Base-by-base conservation (phyloP, 352 stramenopile species). In the Blastocystis sp. region DNA sequence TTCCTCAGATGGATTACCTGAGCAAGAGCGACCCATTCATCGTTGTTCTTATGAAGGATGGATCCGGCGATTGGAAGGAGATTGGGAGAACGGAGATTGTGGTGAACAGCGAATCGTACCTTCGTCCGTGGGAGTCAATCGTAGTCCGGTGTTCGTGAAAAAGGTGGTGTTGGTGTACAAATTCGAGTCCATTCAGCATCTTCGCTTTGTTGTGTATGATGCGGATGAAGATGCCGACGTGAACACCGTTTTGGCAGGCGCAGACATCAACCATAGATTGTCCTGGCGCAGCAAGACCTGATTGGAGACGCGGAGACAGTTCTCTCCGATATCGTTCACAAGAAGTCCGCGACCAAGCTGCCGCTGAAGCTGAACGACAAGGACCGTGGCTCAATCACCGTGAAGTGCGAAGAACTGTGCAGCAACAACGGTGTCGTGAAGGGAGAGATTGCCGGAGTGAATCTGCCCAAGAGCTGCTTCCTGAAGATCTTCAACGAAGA, bases 11-110 rank as follows among this genome's bases (percentile, higher is more conserved):
- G 84, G 94, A 96, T 77, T 87, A 94, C 34, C 90, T 96, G 76
- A 94, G 92, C 69, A 94, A 95, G 89, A 95, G 93, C 11, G 93
- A 97, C 89, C 92, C 93, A 3, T 97, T 96, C 90, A 92, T 91
- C 21, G 82, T 91, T 11, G 54, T 91, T 21, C 90, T 88, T 52
- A 57, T 70, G 59, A 24, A 76, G 21, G 79, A 90, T 4, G 43
- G 59, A 63, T 66, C 89, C 28, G 66, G n/a, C 19, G 48, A 38
- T 7, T 90, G 74, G 64, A 89, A 89, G 19, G 91, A 93, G 89
- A 76, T 95, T 4, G 93, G 91, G 24, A 89, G 92, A 77, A 96
- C 93, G 3, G 93, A 96, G 89, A 89, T 92, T 17, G 90, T 95
- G 63, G 92, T 93, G 69, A 91, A 95, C 76, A 77, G 45, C 24